Conservation (phyloP, 768 basidiomycete species). For the Gloeopeniophorella convolvens region DNA sequence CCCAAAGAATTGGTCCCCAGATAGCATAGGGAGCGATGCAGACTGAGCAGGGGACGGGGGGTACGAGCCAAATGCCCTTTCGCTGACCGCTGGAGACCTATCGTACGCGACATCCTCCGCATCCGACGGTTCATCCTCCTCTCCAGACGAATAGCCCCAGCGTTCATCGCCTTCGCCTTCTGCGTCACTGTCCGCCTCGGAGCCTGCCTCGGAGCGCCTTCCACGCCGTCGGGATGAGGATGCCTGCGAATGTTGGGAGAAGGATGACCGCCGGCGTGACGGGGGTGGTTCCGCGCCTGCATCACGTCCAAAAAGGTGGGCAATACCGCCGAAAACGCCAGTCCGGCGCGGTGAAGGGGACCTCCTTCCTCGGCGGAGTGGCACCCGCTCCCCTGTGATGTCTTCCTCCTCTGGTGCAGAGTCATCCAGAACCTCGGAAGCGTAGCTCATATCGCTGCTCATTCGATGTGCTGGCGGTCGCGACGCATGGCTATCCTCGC, state of each 20-base stretch:
- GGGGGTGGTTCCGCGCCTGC: constrained; percentile 30
- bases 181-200: constrained; percentile 52
- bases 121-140: constrained; percentile 55
- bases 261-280: constrained; percentile 42
- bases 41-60: constrained; percentile 52
- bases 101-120: constrained; percentile 33
- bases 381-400: constrained; percentile 5
- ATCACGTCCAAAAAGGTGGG: constrained; percentile 50
- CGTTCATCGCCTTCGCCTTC: constrained; percentile 53
- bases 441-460: constrained; percentile 5
- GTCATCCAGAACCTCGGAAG: constrained; percentile 10
- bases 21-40: constrained; percentile 57
- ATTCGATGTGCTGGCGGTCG: constrained; percentile 3
- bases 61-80: constrained; percentile 67
- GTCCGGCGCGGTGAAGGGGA: constrained; percentile 27
- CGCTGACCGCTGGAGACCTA: constrained; percentile 38
- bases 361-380: constrained; percentile 16
- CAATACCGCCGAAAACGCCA: constrained; percentile 58
- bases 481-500: constrained; percentile 23
- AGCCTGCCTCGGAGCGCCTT: constrained; percentile 50
- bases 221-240: constrained; percentile 44
- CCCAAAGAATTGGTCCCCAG: constrained; percentile 74
- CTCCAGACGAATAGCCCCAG: constrained; percentile 92
- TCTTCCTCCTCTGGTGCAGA: constrained; percentile 19
- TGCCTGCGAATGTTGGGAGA: constrained; percentile 51